These are phyloP conservation scores for Amanita pallidorosea DNA, from an alignment of 768 basidiomycete genomes.

Conservation along the genomic window DNA sequence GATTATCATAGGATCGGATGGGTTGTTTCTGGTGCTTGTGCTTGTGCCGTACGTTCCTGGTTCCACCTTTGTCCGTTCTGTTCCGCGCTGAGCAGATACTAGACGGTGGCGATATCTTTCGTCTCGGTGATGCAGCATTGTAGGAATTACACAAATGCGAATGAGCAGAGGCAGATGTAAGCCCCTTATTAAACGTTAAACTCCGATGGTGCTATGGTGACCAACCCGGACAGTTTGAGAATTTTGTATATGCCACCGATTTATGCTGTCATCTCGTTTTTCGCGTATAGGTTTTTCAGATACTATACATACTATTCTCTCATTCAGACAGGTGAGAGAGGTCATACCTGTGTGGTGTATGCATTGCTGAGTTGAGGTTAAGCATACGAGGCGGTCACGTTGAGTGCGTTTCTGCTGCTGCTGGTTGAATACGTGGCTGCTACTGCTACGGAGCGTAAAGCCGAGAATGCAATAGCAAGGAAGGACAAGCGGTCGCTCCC, in stretches of 20 bases:
- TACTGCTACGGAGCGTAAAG: constrained; percentile 49
- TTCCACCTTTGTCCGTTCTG: neutral
- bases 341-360: neutral
- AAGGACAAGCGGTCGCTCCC: constrained; percentile 75
- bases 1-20: constrained; percentile 60
- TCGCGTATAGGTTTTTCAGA: constrained; percentile 78
- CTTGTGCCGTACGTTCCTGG: constrained; percentile 31
- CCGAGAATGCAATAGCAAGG: constrained; percentile 57
- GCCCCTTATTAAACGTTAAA: constrained; percentile 12
- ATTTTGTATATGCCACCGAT: constrained; percentile 79
- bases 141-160: constrained; percentile 62
- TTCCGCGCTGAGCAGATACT: neutral
- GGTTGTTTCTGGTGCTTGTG: constrained; percentile 57
- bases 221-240: constrained; percentile 38
- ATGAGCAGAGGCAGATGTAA: constrained; percentile 76
- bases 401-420: constrained; percentile 84
- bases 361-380: constrained; percentile 2
- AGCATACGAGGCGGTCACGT: constrained; percentile 74
- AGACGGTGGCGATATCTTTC: constrained; percentile 54
- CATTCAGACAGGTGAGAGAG: constrained; percentile 28
- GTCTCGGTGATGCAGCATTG: constrained; percentile 43
- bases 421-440: constrained; percentile 79
- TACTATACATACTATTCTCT: constrained; percentile 49
- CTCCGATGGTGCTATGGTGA: neutral
- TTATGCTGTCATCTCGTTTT: constrained; percentile 76